Evolutionary conservation across 257 asterid genomes (phyloP).

Genomic region (Leptodermis oblonga): DNA sequence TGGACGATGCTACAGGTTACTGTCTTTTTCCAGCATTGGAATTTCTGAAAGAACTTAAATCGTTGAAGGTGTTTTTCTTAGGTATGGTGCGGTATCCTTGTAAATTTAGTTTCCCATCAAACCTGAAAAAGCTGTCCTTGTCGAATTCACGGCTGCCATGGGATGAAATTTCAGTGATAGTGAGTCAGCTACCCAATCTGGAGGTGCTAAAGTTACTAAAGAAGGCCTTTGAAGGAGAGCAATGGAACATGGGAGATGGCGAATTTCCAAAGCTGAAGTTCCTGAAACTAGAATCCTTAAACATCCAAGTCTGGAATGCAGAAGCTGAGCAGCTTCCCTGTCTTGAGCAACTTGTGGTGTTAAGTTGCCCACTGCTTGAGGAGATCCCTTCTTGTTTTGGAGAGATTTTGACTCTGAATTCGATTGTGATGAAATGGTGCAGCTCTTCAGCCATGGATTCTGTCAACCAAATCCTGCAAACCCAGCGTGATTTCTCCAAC

Average conservation of each 20-base stretch:
- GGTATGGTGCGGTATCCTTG: background rate
- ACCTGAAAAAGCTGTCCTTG: background rate
- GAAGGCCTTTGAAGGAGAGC: background rate
- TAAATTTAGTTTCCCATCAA: background rate
- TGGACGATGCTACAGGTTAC: background rate
- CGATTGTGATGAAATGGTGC: conserved; percentile 16
- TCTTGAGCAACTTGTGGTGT: conserved; percentile 6
- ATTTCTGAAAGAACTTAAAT: background rate
- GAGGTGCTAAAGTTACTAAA: background rate
- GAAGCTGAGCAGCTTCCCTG: background rate
- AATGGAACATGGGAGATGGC: background rate
- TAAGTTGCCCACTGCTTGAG: background rate
- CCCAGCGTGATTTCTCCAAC: background rate
- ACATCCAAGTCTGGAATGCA: background rate
- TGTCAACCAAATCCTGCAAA: background rate
- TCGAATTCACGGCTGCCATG: background rate
- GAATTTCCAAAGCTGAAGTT: conserved; percentile 1
- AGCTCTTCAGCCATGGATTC: conserved; percentile 5
- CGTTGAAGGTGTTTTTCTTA: background rate
- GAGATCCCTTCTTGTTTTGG: conserved; percentile 12
- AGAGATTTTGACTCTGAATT: conserved; percentile 8
- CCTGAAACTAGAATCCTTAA: conserved; percentile 3
- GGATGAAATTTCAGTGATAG: background rate
- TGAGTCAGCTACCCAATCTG: background rate
- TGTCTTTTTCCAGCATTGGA: background rate